Conservation (phyloP, 441 rosid species). For the Syzygium malaccense region DNA sequence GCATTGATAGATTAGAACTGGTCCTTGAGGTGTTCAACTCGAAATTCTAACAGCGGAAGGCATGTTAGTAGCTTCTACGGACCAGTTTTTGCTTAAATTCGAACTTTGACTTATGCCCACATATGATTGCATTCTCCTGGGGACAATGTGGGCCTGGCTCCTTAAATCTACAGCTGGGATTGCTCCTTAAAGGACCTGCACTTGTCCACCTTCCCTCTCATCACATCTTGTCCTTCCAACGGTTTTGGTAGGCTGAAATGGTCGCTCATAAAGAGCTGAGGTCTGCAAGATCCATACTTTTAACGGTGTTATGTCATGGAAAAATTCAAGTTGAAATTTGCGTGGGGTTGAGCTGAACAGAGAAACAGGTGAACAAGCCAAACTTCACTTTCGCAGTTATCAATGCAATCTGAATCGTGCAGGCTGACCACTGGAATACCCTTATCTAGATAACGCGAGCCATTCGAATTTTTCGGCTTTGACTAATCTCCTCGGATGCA, state of each 20-base stretch:
- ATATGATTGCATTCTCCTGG: neutral
- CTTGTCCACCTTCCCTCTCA: neutral
- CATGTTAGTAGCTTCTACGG: neutral
- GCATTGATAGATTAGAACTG: neutral
- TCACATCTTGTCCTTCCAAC: neutral
- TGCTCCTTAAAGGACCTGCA: neutral
- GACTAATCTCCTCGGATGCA: neutral
- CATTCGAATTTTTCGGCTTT: neutral
- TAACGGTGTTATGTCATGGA: neutral
- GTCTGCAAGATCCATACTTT: neutral
- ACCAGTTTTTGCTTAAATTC: neutral
- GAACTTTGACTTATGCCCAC: neutral
- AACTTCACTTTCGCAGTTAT: neutral
- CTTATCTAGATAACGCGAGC: accelerated
- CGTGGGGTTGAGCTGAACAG: neutral
- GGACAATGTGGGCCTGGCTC: neutral
- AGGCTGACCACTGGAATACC: neutral
- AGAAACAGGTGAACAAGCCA: neutral
- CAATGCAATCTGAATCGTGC: neutral
- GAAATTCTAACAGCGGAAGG: neutral
- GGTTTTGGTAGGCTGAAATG: neutral
- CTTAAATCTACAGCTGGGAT: neutral
- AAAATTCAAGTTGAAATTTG: neutral
- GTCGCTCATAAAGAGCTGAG: neutral
- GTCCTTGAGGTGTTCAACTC: neutral